These are phyloP conservation scores for Scalesia atractyloides DNA, from an alignment of 129 eudicot genomes.

Conservation along the genomic window DNA sequence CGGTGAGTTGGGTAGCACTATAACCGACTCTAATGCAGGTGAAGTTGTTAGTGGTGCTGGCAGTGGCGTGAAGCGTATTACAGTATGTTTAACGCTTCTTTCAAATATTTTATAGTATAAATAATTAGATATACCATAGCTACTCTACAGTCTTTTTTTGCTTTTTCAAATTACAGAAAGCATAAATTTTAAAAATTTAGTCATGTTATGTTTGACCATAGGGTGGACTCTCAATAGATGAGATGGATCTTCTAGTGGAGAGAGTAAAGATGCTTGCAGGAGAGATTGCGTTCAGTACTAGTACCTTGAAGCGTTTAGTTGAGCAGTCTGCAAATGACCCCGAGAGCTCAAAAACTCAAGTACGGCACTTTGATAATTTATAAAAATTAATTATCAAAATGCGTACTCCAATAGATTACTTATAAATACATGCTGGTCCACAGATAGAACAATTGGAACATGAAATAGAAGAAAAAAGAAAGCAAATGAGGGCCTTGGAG, in stretches of 20 bases:
- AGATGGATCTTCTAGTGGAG: constrained; percentile 93
- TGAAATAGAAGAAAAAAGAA: constrained; percentile 86
- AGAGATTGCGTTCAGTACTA: constrained; percentile 91
- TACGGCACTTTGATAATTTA: background rate
- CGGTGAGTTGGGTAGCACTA: constrained; percentile 62
- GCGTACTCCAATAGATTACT: constrained; percentile 14
- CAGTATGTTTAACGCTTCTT: constrained; percentile 42
- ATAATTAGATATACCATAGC: background rate
- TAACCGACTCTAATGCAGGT: constrained; percentile 68
- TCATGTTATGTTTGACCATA: constrained; percentile 36
- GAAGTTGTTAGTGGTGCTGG: constrained; percentile 75
- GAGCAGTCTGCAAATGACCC: constrained; percentile 96
- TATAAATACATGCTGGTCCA: constrained; percentile 20
- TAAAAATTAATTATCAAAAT: background rate
- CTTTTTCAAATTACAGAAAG: background rate
- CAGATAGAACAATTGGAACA: constrained; percentile 81
- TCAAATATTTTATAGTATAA: no score
- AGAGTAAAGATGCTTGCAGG: constrained; percentile 99
- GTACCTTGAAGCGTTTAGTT: constrained; percentile 87
- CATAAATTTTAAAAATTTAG: constrained; percentile 8
- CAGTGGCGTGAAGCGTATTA: constrained; percentile 53
- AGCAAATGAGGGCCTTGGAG: constrained; percentile 87
- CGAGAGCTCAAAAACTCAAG: constrained; percentile 73
- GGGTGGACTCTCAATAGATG: constrained; percentile 78
- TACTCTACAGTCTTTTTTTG: background rate